These are phyloP conservation scores for Blastomyces parvus DNA, from an alignment of 2,329 filamentous ascomycete species.

Conservation along the genomic window DNA sequence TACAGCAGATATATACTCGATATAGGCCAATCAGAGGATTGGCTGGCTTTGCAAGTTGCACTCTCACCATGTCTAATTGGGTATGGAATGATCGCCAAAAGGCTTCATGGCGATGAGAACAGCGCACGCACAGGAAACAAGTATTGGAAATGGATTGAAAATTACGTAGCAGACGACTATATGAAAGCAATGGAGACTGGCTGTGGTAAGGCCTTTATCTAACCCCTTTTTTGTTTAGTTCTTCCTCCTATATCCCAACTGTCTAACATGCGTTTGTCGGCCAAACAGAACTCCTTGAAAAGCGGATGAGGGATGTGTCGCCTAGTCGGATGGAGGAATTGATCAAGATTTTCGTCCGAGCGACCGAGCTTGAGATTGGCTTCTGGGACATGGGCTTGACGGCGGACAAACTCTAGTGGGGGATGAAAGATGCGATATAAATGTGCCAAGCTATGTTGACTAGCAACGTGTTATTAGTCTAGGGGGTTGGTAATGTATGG, in stretches of 20 bases:
- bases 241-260: background rate
- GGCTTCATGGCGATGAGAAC: conserved; percentile 55
- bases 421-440: background rate
- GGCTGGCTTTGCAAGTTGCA: conserved; percentile 74
- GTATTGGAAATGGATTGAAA: conserved; percentile 88
- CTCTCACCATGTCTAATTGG: conserved; percentile 84
- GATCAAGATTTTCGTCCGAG: conserved; percentile 73
- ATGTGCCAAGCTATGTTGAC: background rate
- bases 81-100: conserved; percentile 68
- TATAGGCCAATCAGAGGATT: conserved; percentile 77
- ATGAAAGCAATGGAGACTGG: conserved; percentile 60
- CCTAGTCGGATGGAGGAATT: conserved; percentile 69
- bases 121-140: conserved; percentile 55
- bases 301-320: conserved; percentile 62
- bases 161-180: conserved; percentile 77
- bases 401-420: conserved; percentile 10
- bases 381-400: conserved; percentile 63
- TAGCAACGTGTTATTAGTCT: background rate
- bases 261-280: conserved; percentile 4
- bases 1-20: conserved; percentile 85
- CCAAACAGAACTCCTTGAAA: conserved; percentile 59
- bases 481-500: background rate
- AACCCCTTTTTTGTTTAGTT: background rate
- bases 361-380: conserved; percentile 67
- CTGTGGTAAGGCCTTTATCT: conserved; percentile 45